Evolutionary conservation across 208 protist genomes (phyloP), one percentile per base, ranked within the genome.

Genomic region (Wallacemonas sp.): DNA sequence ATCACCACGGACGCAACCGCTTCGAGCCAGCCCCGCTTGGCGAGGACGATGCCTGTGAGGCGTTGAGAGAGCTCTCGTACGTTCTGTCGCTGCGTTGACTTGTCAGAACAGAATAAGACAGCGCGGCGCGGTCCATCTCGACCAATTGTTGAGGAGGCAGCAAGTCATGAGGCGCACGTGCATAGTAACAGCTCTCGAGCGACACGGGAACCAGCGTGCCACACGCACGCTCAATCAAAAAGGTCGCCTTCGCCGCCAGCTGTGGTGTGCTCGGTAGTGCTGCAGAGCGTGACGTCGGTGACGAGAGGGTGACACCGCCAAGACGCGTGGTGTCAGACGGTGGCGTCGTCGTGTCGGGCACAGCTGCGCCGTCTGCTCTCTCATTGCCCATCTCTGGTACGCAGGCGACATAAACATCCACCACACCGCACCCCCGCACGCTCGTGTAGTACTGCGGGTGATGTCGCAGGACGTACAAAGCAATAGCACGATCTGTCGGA

Each of bases 391-490:
- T 27, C 11, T 33, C 0, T n/a, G 21, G 26, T 27, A 31, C 11
- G 22, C 51, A 58, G 1, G 68, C 60, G 6, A 89, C 77, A 55
- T 76, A 83, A 14, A 89, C 63, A 38, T 92, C 73, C 39, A 53
- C 73, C 49, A 92, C 69, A 17, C 86, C 86, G 39, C 86, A 92
- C 0, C 86, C 86, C 1, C 62, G 64, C 28, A 92, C 27, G 1
- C 77, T 62, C 17, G 66, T 80, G 66, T 77, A 79, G 60, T 86
- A 92, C 26, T 82, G 75, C 14, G 82, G 82, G 62, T 92, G 86
- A 55, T 92, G 86, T 11, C 80, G 77, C 55, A 89, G 42, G 0
- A 92, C 82, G 51, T 77, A 86, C 22, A 81, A 59, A 11, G 74
- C 60, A 1, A 79, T 68, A 0, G 68, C 70, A 5, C 67, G 73